Base-by-base conservation (phyloP, 306 rosid genomes). In the Boehmeria nivea region DNA sequence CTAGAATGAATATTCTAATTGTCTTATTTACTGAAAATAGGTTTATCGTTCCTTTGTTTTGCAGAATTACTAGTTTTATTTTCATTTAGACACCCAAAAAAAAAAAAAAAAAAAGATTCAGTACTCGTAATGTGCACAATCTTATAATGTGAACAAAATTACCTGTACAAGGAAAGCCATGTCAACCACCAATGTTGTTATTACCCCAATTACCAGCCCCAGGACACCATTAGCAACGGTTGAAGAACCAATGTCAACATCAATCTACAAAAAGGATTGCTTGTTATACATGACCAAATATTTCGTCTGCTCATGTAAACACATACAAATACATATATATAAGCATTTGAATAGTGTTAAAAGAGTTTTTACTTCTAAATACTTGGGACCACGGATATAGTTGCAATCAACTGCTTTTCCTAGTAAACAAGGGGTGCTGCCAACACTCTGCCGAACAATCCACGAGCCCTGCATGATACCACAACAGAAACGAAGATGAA, bases 121-220 rank as follows among this genome's bases (percentile, higher is more conserved):
- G n/a, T n/a, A n/a, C n/a, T n/a, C n/a, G n/a, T n/a, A n/a, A n/a
- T 12, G n/a, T 21, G 8, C 13, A 48, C 13, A 22, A 44, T 44
- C 33, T 14, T 22, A 26, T 21, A 10, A 16, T 18, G 52, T 42
- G 57, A 56, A n/a, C n/a, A n/a, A n/a, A n/a, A n/a, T n/a, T 61
- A 91, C 99, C 99, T 91, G 99, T 69, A 91, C 91, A 73, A 91
- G 99, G 77, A 91, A 87, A 64, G 96, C 99, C 99, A 91, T 91
- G 65, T 91, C 99, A 53, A 91, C 99, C 72, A 91, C 99, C 80
- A 91, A 73, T 61, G 99, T 61, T 48, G 99, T 87, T 83, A 87
- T 85, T 67, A 91, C 96, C 42, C 99, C 99, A 76, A 85, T 53
- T 51, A 91, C 99, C 28, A 91, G 76, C 65, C 99, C 99, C 87